Evolutionary conservation across 768 basidiomycete genomes (phyloP).

Genomic region (Suillus paluster): DNA sequence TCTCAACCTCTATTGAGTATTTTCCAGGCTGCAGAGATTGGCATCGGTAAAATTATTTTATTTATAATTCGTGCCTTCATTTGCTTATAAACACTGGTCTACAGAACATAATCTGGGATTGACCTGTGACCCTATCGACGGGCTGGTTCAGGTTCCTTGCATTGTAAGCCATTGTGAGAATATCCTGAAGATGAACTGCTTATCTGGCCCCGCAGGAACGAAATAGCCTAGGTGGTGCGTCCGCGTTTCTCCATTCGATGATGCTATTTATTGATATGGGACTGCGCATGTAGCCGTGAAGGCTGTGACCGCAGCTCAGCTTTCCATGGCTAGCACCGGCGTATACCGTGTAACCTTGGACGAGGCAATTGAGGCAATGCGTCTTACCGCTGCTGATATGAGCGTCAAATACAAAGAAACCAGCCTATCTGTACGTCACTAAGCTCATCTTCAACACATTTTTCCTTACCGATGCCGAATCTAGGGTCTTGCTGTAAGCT

Average conservation of each 20-base stretch:
- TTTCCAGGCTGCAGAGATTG: slow-evolving; percentile 80
- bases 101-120: slow-evolving; percentile 85
- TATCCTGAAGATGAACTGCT: neutral
- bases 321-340: slow-evolving; percentile 91
- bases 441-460: neutral
- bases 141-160: slow-evolving; percentile 93
- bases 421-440: slow-evolving; percentile 73
- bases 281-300: slow-evolving; percentile 70
- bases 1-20: slow-evolving; percentile 8
- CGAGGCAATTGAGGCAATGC: slow-evolving; percentile 96
- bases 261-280: neutral
- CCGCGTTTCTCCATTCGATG: slow-evolving; percentile 1
- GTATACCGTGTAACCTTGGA: slow-evolving; percentile 88
- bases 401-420: slow-evolving; percentile 96
- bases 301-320: slow-evolving; percentile 91
- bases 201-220: slow-evolving; percentile 56
- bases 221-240: slow-evolving; percentile 80
- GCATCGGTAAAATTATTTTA: slow-evolving; percentile 62
- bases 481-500: slow-evolving; percentile 63
- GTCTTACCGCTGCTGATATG: slow-evolving; percentile 92
- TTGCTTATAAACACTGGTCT: slow-evolving; percentile 9
- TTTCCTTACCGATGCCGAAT: slow-evolving; percentile 1
- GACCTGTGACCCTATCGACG: slow-evolving; percentile 94
- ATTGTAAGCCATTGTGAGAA: slow-evolving; percentile 61
- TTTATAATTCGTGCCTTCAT: neutral